A percentile compares a stretch with the other conserved stretches of the same genome.
Conservation (phyloP, 495 filamentous ascomycete species). For the Podospora bellae-mahoneyi region DNA sequence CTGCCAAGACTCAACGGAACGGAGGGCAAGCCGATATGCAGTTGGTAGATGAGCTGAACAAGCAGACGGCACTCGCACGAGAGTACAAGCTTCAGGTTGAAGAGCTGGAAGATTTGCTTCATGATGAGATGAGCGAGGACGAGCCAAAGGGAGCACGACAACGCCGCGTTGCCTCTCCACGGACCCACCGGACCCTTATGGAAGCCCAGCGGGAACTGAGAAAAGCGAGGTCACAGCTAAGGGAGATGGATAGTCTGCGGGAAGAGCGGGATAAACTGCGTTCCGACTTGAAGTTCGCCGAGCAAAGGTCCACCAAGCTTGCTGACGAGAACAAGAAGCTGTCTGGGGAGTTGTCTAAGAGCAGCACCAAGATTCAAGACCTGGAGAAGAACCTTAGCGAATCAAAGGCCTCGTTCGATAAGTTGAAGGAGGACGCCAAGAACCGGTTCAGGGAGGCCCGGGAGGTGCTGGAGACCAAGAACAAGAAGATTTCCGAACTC, state of each 20-base stretch:
- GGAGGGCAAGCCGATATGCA: slow-evolving; percentile 47
- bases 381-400: slow-evolving; percentile 43
- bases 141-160: slow-evolving; percentile 30
- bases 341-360: slow-evolving; percentile 38
- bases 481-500: slow-evolving; percentile 55
- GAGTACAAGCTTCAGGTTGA: slow-evolving; percentile 67
- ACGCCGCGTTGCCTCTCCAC: slow-evolving; percentile 39
- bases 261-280: slow-evolving; percentile 48
- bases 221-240: slow-evolving; percentile 48
- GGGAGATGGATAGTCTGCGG: slow-evolving; percentile 46
- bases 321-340: slow-evolving; percentile 47
- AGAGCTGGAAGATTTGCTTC: slow-evolving; percentile 54
- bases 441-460: slow-evolving; percentile 50
- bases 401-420: slow-evolving; percentile 47
- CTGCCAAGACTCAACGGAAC: slow-evolving; percentile 34
- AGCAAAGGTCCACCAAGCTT: slow-evolving; percentile 42
- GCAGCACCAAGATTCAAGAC: slow-evolving; percentile 38
- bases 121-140: slow-evolving; percentile 38
- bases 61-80: slow-evolving; percentile 63
- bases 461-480: slow-evolving; percentile 59
- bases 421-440: slow-evolving; percentile 61
- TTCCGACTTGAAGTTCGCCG: slow-evolving; percentile 44
- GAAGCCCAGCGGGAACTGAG: slow-evolving; percentile 47
- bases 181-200: slow-evolving; percentile 44
- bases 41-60: slow-evolving; percentile 56